A percentile compares a stretch with the other conserved stretches of the same genome.
Evolutionary conservation across 2,329 filamentous ascomycete genomes (phyloP).

Genomic region (Paracoccidioides brasiliensis): DNA sequence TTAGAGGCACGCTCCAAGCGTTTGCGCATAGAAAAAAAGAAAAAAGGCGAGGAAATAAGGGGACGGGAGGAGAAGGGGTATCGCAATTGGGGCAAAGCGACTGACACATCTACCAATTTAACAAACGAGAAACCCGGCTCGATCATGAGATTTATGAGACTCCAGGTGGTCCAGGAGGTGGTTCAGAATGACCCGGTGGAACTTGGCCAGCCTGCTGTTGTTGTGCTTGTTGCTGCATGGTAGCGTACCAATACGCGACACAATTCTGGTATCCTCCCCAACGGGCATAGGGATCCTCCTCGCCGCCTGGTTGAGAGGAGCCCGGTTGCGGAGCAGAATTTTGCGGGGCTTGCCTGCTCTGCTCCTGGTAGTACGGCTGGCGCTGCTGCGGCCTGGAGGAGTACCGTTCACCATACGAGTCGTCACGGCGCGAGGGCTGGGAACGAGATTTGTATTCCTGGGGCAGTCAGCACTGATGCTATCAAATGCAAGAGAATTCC

Average conservation of each 20-base stretch:
- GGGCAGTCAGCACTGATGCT: slow-evolving; percentile 4
- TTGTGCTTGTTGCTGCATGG: slow-evolving; percentile 43
- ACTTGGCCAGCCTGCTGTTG: slow-evolving; percentile 12
- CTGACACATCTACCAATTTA: neutral
- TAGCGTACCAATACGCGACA: slow-evolving; percentile 68
- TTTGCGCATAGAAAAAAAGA: neutral
- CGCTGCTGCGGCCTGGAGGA: slow-evolving; percentile 30
- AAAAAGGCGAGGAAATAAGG: neutral
- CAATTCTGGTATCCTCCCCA: slow-evolving; percentile 79
- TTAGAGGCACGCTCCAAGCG: neutral
- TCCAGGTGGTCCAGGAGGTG: slow-evolving; percentile 14
- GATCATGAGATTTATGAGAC: slow-evolving; percentile 8
- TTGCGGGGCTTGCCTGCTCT: slow-evolving; percentile 30
- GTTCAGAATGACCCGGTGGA: slow-evolving; percentile 15
- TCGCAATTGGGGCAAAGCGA: neutral
- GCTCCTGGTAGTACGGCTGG: slow-evolving; percentile 11
- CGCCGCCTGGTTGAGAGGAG: slow-evolving; percentile 4
- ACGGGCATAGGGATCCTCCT: slow-evolving; percentile 57
- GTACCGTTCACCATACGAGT: slow-evolving; percentile 29
- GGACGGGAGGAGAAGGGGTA: neutral
- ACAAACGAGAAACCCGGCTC: neutral
- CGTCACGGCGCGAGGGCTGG: slow-evolving; percentile 19
- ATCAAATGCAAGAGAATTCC: neutral
- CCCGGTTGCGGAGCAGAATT: slow-evolving; percentile 40
- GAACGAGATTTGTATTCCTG: slow-evolving; percentile 22